phyloP scores from a whole-genome alignment of 805 yeast genomes.

The Allodekkera sacchari region DNA sequence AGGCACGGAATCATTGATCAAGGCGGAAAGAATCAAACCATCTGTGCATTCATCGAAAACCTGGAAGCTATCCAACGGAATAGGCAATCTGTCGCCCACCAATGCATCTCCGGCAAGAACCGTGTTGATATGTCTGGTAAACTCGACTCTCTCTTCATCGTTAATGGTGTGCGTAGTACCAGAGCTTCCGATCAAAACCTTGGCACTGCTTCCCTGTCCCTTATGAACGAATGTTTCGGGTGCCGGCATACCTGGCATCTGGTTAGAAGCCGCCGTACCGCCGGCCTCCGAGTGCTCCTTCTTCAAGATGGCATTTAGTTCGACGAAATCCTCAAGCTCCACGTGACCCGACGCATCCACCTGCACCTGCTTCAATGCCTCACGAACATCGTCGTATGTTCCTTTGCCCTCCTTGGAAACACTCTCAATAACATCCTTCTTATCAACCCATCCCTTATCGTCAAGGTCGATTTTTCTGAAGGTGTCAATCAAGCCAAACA shows the following conservation, averaged over 20 bases:
- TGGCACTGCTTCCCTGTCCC: constrained; percentile 52
- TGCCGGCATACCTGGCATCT: constrained; percentile 14
- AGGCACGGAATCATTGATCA: constrained; percentile 95
- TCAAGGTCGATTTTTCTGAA: constrained; percentile 81
- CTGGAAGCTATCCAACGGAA: constrained; percentile 91
- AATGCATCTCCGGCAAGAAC: constrained; percentile 85
- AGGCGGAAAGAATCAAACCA: constrained; percentile 85
- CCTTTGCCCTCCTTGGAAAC: constrained; percentile 73
- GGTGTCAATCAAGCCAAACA: constrained; percentile 77
- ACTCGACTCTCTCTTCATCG: constrained; percentile 93
- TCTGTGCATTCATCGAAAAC: constrained; percentile 95
- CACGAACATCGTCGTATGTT: constrained; percentile 87
- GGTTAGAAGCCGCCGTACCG: not conserved
- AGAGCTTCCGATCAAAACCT: constrained; percentile 73
- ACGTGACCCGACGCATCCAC: constrained; percentile 97
- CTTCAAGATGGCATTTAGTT: constrained; percentile 71
- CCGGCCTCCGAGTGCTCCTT: constrained; percentile 29
- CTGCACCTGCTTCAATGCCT: constrained; percentile 80
- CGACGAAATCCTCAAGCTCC: constrained; percentile 90
- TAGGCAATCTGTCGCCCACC: constrained; percentile 77
- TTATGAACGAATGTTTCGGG: constrained; percentile 34
- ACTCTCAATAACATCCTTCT: constrained; percentile 79
- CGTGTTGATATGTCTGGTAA: constrained; percentile 90
- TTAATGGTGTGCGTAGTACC: constrained; percentile 95
- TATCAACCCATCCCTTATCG: constrained; percentile 92